A percentile compares a stretch with the other conserved stretches of the same genome.
Conservation (phyloP, 441 rosid genomes). For the Biscutella laevigata region DNA sequence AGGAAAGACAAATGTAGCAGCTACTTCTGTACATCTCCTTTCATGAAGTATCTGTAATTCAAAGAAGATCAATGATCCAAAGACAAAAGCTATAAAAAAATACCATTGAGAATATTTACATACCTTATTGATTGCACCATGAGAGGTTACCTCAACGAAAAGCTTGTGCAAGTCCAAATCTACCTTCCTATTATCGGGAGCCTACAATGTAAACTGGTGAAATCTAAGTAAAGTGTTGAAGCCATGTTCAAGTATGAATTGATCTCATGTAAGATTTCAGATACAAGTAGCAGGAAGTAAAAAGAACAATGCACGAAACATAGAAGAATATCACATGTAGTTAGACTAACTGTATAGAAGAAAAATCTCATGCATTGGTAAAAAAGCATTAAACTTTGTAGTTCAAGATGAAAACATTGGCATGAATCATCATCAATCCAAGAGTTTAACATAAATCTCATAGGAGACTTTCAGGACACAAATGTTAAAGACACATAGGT, state of each 20-base stretch:
- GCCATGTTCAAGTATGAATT: background rate
- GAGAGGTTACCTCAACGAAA: constrained; percentile 84
- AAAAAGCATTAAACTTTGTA: background rate
- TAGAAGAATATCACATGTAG: background rate
- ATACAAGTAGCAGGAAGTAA: background rate
- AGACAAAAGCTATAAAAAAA: background rate
- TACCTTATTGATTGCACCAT: constrained; percentile 94
- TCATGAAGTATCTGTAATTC: constrained; percentile 61
- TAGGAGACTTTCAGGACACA: background rate
- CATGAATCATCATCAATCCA: constrained; percentile 3
- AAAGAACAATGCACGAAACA: background rate
- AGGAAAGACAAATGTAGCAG: constrained; percentile 85
- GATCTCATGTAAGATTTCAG: background rate
- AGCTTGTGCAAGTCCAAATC: constrained; percentile 81
- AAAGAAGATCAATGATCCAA: constrained; percentile 11
- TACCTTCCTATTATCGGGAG: constrained; percentile 86
- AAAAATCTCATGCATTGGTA: background rate
- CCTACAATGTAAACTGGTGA: constrained; percentile 33
- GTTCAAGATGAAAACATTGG: background rate
- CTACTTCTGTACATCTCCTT: constrained; percentile 91
- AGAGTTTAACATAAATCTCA: background rate
- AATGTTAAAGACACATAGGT: too few species aligned
- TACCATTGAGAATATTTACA: background rate
- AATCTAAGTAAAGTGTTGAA: background rate
- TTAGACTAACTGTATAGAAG: background rate